These are phyloP conservation scores for Colletotrichum horii DNA, from an alignment of 2,329 filamentous ascomycete species.

Conservation along the genomic window DNA sequence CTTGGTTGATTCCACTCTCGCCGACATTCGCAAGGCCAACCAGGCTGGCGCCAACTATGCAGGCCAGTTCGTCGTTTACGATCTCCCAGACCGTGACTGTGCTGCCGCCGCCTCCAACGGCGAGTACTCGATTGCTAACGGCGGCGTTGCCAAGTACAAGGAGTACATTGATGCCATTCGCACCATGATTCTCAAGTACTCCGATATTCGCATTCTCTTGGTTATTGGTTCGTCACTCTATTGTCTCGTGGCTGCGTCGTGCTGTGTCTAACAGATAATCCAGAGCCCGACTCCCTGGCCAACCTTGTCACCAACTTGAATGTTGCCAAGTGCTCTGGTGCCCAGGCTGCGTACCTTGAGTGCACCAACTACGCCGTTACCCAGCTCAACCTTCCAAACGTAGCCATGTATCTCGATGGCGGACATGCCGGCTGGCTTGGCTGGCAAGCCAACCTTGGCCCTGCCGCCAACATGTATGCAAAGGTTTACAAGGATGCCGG, in stretches of 20 bases:
- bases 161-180: constrained; percentile 58
- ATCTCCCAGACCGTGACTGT: constrained; percentile 64
- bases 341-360: constrained; percentile 53
- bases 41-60: constrained; percentile 43
- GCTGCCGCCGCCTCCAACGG: constrained; percentile 62
- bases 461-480: constrained; percentile 52
- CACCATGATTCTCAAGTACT: constrained; percentile 44
- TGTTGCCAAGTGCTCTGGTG: constrained; percentile 53
- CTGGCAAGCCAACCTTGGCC: constrained; percentile 58
- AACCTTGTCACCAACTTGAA: constrained; percentile 63
- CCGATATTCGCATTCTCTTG: constrained; percentile 47
- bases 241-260: neutral
- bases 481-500: constrained; percentile 55
- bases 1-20: constrained; percentile 49
- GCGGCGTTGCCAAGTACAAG: constrained; percentile 60
- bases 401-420: constrained; percentile 58
- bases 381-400: constrained; percentile 58
- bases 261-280: constrained; percentile 25
- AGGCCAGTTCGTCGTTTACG: constrained; percentile 60
- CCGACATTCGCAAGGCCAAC: constrained; percentile 45
- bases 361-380: constrained; percentile 56
- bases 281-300: constrained; percentile 63
- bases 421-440: constrained; percentile 65
- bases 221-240: constrained; percentile 41
- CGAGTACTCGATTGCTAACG: constrained; percentile 55